These are phyloP conservation scores for Triticum urartu DNA, from an alignment of 176 grass and related monocot species.

Conservation along the genomic window DNA sequence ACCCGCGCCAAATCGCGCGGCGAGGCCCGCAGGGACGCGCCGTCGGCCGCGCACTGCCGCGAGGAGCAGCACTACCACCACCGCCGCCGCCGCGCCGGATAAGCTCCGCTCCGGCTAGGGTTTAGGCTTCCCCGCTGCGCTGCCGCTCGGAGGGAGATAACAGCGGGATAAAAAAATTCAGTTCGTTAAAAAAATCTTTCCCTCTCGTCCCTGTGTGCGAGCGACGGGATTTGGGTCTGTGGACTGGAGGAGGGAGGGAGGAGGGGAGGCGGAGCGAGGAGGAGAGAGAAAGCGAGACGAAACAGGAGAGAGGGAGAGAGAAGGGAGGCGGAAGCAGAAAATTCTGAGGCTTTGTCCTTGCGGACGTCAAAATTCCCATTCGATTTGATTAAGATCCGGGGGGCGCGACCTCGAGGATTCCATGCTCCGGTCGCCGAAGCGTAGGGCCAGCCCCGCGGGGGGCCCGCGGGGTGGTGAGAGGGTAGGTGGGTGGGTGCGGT, in stretches of 20 bases:
- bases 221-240: constrained; percentile 32
- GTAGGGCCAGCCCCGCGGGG: rapidly evolving
- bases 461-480: rapidly evolving
- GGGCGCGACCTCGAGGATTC: rapidly evolving
- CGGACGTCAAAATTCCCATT: constrained; percentile 98
- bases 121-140: not conserved
- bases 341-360: constrained; percentile 57
- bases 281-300: constrained; percentile 5
- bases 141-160: not conserved
- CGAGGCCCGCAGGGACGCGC: not conserved
- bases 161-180: not conserved
- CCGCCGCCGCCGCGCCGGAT: not conserved
- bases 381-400: constrained; percentile 64
- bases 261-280: not conserved
- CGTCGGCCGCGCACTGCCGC: not conserved
- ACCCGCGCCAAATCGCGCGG: not conserved
- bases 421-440: rapidly evolving
- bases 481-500: rapidly evolving
- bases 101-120: constrained; percentile 1
- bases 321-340: constrained; percentile 1
- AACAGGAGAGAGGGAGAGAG: not conserved
- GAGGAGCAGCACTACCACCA: not conserved
- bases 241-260: not conserved
- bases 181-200: constrained; percentile 1
- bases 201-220: not conserved